phyloP scores from a whole-genome alignment of 2,329 filamentous ascomycete genomes.

The Parafenestella ontariensis region DNA sequence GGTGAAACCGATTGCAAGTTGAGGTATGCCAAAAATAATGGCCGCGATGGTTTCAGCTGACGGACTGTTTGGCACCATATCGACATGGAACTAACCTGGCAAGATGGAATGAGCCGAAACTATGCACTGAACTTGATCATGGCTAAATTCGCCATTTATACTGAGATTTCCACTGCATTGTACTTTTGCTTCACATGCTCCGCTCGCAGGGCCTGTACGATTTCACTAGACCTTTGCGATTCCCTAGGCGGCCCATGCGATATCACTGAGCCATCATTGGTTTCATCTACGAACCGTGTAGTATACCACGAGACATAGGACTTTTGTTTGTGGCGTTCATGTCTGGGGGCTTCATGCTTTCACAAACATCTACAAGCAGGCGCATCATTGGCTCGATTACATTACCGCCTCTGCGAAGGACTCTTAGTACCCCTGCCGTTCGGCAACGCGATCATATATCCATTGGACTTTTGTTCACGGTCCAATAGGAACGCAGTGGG shows the following conservation, averaged over 20 bases:
- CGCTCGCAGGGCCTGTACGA: too few species aligned
- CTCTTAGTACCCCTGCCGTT: too few species aligned
- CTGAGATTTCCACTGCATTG: neutral
- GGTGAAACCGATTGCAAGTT: slow-evolving; percentile 14
- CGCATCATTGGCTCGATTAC: neutral
- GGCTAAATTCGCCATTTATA: neutral
- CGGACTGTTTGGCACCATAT: neutral
- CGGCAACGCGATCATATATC: too few species aligned
- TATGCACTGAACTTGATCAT: neutral
- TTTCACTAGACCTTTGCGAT: too few species aligned
- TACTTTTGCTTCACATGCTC: neutral
- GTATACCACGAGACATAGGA: neutral
- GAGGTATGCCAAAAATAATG: slow-evolving; percentile 23
- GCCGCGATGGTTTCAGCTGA: slow-evolving; percentile 14
- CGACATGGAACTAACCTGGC: neutral
- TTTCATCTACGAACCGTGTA: neutral
- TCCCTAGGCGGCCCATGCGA: too few species aligned
- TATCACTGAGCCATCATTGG: neutral
- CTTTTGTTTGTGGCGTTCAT: neutral
- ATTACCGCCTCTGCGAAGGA: too few species aligned
- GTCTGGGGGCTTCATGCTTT: neutral
- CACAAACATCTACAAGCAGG: neutral
- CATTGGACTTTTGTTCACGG: neutral
- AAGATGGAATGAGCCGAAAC: neutral
- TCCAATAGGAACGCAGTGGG: neutral